These are phyloP conservation scores for Xanthoceras sorbifolium DNA, from an alignment of 345 rosid genomes.

Conservation along the genomic window DNA sequence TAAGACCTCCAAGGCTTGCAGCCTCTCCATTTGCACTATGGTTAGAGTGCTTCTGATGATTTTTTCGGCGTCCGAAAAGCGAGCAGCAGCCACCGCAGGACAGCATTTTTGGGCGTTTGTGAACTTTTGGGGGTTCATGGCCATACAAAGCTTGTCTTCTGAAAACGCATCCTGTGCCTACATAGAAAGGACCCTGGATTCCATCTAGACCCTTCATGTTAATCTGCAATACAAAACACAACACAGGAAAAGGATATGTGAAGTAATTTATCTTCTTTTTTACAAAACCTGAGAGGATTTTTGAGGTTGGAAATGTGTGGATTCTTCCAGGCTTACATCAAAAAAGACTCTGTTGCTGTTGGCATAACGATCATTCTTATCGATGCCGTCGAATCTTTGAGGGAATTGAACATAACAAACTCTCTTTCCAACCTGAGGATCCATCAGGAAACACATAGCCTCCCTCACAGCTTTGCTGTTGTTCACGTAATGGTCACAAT, in stretches of 20 bases:
- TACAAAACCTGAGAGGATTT: neutral
- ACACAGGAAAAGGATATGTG: neutral
- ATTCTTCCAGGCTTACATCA: slow-evolving; percentile 51
- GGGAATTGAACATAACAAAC: slow-evolving; percentile 93
- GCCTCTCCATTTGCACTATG: slow-evolving; percentile 48
- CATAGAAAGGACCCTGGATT: slow-evolving; percentile 93
- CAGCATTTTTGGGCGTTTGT: slow-evolving; percentile 91
- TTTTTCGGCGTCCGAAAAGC: slow-evolving; percentile 71
- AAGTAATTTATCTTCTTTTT: neutral
- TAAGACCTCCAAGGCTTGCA: slow-evolving; percentile 57
- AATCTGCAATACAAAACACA: slow-evolving; percentile 54
- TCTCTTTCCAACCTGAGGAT: slow-evolving; percentile 77
- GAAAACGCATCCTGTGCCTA: slow-evolving; percentile 97
- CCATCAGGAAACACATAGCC: slow-evolving; percentile 97
- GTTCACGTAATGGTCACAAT: slow-evolving; percentile 87
- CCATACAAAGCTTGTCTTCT: slow-evolving; percentile 91
- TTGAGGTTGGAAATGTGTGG: neutral
- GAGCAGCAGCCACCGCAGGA: slow-evolving; percentile 96
- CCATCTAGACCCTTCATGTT: slow-evolving; percentile 87
- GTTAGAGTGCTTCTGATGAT: slow-evolving; percentile 41
- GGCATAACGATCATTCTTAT: slow-evolving; percentile 80
- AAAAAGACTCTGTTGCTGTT: slow-evolving; percentile 89
- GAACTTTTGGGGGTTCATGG: slow-evolving; percentile 85
- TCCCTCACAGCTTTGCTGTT: slow-evolving; percentile 85
- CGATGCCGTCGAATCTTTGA: slow-evolving; percentile 90